These are phyloP conservation scores for Calendula officinalis DNA, from an alignment of 129 eudicot species.

Conservation along the genomic window DNA sequence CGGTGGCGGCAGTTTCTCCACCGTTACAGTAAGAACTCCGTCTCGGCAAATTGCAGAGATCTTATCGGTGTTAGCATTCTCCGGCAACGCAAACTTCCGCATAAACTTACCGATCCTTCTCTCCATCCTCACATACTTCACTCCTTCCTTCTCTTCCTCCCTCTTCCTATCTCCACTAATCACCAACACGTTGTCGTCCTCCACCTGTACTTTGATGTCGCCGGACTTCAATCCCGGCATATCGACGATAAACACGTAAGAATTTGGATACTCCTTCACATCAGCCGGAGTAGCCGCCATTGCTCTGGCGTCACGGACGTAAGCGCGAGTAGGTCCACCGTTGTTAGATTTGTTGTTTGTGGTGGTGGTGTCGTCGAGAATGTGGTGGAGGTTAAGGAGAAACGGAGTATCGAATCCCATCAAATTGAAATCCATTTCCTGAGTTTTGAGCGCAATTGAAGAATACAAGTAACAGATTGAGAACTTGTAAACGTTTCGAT, in stretches of 20 bases:
- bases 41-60: neutral
- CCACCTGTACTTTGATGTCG: neutral
- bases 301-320: constrained; percentile 6
- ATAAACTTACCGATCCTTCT: constrained; percentile 3
- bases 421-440: constrained; percentile 1
- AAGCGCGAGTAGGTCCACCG: neutral
- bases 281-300: constrained; percentile 1
- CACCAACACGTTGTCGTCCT: neutral
- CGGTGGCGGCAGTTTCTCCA: neutral
- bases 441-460: neutral
- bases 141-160: neutral
- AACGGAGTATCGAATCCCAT: neutral
- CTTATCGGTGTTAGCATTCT: neutral
- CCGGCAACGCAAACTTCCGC: constrained; percentile 2
- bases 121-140: neutral
- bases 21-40: neutral
- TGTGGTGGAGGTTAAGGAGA: neutral
- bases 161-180: neutral
- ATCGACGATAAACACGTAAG: neutral
- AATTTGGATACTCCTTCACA: neutral
- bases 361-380: neutral
- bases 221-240: neutral
- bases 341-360: neutral
- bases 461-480: neutral
- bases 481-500: neutral